Conservation (phyloP, 345 rosid genomes). For the Aegle marmelos region DNA sequence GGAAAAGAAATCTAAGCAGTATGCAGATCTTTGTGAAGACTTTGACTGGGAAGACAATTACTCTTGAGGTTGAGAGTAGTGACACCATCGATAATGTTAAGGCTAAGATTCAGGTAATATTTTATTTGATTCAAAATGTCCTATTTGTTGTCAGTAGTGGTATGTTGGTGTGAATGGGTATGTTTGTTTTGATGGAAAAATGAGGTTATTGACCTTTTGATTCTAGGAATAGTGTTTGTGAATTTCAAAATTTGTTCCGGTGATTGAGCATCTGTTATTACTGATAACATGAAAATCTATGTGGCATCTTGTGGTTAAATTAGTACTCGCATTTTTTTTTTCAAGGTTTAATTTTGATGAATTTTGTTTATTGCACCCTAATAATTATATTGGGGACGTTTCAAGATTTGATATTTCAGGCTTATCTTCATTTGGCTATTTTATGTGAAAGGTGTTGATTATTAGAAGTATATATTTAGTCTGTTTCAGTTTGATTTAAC, state of each 20-base stretch:
- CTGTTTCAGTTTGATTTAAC: neutral
- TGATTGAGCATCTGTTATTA: neutral
- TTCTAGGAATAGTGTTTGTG: neutral
- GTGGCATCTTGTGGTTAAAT: neutral
- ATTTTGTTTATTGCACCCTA: neutral
- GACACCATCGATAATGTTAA: conserved; percentile 60
- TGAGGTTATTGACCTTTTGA: neutral
- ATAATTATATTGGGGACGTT: neutral
- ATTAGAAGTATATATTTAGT: neutral
- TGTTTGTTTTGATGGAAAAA: neutral
- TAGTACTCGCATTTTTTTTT: neutral
- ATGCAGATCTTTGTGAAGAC: conserved; percentile 67
- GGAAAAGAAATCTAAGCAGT: neutral
- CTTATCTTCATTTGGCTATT: neutral
- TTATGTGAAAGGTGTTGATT: neutral
- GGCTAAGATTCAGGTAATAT: conserved; percentile 46
- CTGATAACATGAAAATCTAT: neutral
- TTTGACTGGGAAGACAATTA: conserved; percentile 52
- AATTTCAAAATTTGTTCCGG: neutral
- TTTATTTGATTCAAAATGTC: neutral
- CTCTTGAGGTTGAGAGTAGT: conserved; percentile 54
- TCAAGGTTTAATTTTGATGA: neutral
- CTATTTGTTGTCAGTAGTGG: neutral
- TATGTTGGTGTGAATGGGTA: neutral
- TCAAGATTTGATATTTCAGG: neutral